Conservation (phyloP, 179 eudicot genomes). For the Spergularia azorica region DNA sequence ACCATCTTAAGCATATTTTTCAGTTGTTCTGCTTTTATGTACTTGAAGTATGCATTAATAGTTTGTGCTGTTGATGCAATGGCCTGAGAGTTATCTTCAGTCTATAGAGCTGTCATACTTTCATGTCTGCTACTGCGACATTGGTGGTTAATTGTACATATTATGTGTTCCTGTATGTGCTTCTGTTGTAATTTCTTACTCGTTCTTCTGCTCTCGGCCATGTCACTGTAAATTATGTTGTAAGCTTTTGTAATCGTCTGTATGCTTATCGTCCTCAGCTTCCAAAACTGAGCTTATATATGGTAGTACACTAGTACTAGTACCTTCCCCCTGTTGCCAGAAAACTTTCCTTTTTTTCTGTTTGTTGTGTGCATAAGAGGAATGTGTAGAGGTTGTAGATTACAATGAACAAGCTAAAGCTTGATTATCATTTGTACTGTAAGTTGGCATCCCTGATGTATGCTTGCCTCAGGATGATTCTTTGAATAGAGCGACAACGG, state of each 20-base stretch:
- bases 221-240: constrained; percentile 31
- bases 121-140: constrained; percentile 23
- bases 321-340: background rate
- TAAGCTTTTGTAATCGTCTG: constrained; percentile 7
- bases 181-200: constrained; percentile 30
- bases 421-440: no score
- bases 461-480: no score
- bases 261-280: background rate
- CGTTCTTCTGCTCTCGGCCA: background rate
- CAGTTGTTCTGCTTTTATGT: constrained; percentile 22
- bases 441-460: no score
- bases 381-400: no score
- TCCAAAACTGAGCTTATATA: background rate
- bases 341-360: no score
- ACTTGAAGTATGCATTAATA: constrained; percentile 36
- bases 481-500: no score
- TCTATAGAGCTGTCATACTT: constrained; percentile 27
- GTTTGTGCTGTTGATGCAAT: constrained; percentile 53
- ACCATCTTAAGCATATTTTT: constrained; percentile 18
- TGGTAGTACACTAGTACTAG: background rate
- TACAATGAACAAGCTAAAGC: no score
- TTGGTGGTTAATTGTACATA: constrained; percentile 43
- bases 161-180: constrained; percentile 17
- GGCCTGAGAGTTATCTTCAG: constrained; percentile 24
- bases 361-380: no score